Base-by-base conservation (phyloP, 2,329 filamentous ascomycete species). In the Ascochyta clinopodiicola region DNA sequence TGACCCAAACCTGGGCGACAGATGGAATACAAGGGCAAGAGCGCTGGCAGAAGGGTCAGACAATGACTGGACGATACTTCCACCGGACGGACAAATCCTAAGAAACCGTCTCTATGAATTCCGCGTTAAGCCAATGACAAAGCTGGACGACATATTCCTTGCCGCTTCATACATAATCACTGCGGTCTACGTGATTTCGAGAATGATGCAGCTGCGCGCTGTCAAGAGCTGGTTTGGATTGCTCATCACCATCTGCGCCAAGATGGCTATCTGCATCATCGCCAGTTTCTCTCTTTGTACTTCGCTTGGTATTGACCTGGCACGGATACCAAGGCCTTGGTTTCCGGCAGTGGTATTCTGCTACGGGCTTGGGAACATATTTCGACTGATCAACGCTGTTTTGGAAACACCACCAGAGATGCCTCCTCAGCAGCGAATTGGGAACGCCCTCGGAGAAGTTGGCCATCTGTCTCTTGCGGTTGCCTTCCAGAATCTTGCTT, bases 241-340 rank as follows among this genome's bases (percentile, higher is more conserved):
- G 46, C 86, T 91, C 43, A 75, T 89, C 25, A 89, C 90, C 0
- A 86, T 92, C 39, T 78, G 88, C 56, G 83, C 82, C 0, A 90
- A 94, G 64, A 87, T 90, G 61, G 78, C 84, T 3, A 84, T 90
- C 31, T 90, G 89, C 15, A 87, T 92, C 65, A 81, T 91, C 75
- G 90, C 89, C 4, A 92, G 89, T 73, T 91, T 94, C 67, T 92
- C 90, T 0, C 81, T 94, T 34, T 93, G 90, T 68, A 89, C 89
- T 31, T 81, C 92, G 40, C 82, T 92, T 60, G 88, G 88, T 59
- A 84, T 93, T 66, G 88, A 93, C 66, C 78, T 94, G 15, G 90
- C 88, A 9, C 86, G 85, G 61, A 88, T 94, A 44, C 90, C 90
- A 2, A 82, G 87, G 57, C 88, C 88, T 47, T 86, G 86, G 32